A percentile compares a stretch with the other conserved stretches of the same genome.
Conservation (phyloP, 208 protist genomes). For the Leptomonas seymouri region DNA sequence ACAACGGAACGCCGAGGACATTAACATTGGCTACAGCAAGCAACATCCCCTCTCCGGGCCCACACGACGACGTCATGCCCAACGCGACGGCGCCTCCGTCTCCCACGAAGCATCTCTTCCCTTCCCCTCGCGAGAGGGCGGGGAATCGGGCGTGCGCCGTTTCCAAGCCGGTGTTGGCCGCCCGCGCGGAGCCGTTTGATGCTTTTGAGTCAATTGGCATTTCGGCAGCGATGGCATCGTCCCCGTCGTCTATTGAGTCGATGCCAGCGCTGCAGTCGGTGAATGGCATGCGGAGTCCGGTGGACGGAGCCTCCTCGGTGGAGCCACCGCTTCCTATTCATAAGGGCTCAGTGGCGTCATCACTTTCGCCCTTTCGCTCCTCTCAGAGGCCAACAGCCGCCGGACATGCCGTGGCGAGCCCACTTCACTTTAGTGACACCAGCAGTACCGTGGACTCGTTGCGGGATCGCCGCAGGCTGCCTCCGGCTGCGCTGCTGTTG, state of each 20-base stretch:
- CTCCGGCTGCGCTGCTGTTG: slow-evolving; percentile 6
- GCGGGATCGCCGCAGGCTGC: slow-evolving; percentile 15
- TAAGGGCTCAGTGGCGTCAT: not conserved
- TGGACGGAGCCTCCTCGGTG: not conserved
- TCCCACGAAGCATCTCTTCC: not conserved
- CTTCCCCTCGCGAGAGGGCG: not conserved
- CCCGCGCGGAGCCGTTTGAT: not conserved
- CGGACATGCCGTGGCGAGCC: not conserved
- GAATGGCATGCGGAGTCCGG: slow-evolving; percentile 5
- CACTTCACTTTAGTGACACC: not conserved
- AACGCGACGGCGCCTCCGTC: not conserved
- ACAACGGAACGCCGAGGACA: not conserved
- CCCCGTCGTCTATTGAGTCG: slow-evolving; percentile 9
- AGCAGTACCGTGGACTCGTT: not conserved
- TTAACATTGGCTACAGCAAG: not conserved
- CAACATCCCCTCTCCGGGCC: not conserved
- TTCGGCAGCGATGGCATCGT: slow-evolving; percentile 12
- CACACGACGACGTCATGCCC: not conserved
- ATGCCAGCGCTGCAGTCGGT: slow-evolving; percentile 5
- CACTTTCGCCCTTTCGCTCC: not conserved
- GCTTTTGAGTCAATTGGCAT: slow-evolving; percentile 6
- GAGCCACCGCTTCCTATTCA: not conserved
- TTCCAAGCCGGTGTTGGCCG: not conserved
- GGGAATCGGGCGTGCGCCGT: not conserved
- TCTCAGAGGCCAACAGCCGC: not conserved